These are phyloP conservation scores for Trichosporon sp. DNA, from an alignment of 1,284 basidiomycete genomes.

Conservation along the genomic window DNA sequence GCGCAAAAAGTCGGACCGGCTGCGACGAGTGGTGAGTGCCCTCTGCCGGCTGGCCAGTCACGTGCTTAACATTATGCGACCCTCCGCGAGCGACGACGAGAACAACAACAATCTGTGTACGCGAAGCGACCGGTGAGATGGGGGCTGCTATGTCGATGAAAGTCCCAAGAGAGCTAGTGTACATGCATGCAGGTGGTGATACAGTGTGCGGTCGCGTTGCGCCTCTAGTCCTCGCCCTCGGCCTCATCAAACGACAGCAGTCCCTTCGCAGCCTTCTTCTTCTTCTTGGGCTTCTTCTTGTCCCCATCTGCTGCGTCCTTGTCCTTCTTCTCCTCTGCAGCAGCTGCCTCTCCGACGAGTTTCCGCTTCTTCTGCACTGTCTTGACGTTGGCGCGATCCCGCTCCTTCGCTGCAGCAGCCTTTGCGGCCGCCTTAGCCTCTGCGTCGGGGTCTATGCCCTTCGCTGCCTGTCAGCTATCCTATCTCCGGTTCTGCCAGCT, in stretches of 20 bases:
- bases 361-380: constrained; percentile 33
- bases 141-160: too few relatives aligned
- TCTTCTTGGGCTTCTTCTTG: constrained; percentile 32
- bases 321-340: constrained; percentile 1
- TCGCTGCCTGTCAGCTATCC: constrained; percentile 5
- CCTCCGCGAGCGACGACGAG: background rate
- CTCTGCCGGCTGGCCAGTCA: background rate
- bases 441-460: constrained; percentile 5
- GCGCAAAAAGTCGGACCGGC: background rate
- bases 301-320: constrained; percentile 24
- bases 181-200: constrained; percentile 3
- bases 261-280: constrained; percentile 39
- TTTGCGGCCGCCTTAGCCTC: background rate
- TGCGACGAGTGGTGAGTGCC: background rate
- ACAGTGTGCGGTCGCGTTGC: background rate
- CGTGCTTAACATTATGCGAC: background rate
- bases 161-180: background rate
- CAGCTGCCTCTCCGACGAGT: constrained; percentile 26
- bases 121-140: too few relatives aligned
- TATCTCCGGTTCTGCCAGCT: too few relatives aligned
- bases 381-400: constrained; percentile 9
- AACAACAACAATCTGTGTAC: background rate
- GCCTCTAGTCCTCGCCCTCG: constrained; percentile 25
- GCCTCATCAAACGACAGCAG: constrained; percentile 44
- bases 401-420: background rate